phyloP scores from a whole-genome alignment of 305 asterid genomes.

The Fraxinus floribunda region DNA sequence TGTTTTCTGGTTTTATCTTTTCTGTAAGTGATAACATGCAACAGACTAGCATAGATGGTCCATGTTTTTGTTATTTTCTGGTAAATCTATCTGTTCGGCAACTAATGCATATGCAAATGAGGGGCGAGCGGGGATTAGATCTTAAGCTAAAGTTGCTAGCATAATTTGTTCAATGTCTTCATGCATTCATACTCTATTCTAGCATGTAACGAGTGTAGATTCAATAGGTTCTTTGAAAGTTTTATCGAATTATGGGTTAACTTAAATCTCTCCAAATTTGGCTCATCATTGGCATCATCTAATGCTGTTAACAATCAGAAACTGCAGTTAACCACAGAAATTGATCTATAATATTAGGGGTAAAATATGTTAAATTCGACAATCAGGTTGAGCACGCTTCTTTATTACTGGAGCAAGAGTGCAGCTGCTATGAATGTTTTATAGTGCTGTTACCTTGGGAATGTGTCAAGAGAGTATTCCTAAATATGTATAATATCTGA shows the following conservation, averaged over 20 bases:
- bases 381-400: neutral
- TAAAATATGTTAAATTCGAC: neutral
- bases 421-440: neutral
- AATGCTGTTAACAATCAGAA: neutral
- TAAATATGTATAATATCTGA: neutral
- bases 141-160: neutral
- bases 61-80: neutral
- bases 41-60: neutral
- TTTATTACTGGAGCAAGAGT: neutral
- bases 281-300: neutral
- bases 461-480: neutral
- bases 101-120: neutral
- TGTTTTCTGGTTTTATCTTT: conserved; percentile 12
- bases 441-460: neutral
- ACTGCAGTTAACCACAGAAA: neutral
- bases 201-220: neutral
- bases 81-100: neutral
- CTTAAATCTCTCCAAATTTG: neutral
- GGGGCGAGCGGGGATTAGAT: neutral
- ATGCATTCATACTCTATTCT: neutral
- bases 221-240: neutral
- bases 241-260: neutral
- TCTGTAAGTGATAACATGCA: neutral
- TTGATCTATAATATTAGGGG: neutral
- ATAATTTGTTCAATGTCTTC: neutral